These are phyloP conservation scores for Thuidium tamariscinum DNA, from an alignment of 225 moss, liverwort and hornwort genomes.

Conservation along the genomic window DNA sequence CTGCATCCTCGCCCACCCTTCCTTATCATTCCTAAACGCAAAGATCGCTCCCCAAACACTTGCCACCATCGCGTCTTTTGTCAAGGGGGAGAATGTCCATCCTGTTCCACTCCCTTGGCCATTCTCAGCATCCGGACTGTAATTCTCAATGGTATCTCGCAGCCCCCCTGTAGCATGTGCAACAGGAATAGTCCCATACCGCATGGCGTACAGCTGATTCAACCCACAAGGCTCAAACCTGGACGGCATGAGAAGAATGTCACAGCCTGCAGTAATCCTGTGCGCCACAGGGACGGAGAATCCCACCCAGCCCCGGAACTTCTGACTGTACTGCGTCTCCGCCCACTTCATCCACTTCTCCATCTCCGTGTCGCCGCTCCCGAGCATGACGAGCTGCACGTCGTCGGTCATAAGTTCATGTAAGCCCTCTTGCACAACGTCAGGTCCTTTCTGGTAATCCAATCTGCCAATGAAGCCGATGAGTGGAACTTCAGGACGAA, in stretches of 20 bases:
- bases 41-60: conserved; percentile 70
- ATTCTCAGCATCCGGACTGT: conserved; percentile 43
- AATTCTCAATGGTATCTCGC: conserved; percentile 78
- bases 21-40: conserved; percentile 48
- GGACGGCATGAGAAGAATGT: conserved; percentile 96
- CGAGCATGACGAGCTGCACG: conserved; percentile 92
- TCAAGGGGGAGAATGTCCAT: conserved; percentile 83
- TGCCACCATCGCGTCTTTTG: conserved; percentile 67
- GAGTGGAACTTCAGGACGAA: conserved; percentile 69
- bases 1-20: conserved; percentile 64
- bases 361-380: conserved; percentile 78
- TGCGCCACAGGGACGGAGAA: conserved; percentile 90
- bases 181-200: conserved; percentile 85
- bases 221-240: conserved; percentile 98
- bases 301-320: conserved; percentile 95
- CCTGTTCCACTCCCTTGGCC: conserved; percentile 71
- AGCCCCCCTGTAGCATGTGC: conserved; percentile 88
- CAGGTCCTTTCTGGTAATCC: conserved; percentile 94
- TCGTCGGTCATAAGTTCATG: conserved; percentile 72
- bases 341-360: conserved; percentile 95
- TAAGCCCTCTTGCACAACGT: conserved; percentile 70
- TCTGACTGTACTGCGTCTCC: conserved; percentile 48
- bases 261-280: conserved; percentile 86
- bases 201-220: conserved; percentile 97
- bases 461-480: conserved; percentile 89